phyloP scores from a whole-genome alignment of 345 rosid species.

The Citrus reticulata region DNA sequence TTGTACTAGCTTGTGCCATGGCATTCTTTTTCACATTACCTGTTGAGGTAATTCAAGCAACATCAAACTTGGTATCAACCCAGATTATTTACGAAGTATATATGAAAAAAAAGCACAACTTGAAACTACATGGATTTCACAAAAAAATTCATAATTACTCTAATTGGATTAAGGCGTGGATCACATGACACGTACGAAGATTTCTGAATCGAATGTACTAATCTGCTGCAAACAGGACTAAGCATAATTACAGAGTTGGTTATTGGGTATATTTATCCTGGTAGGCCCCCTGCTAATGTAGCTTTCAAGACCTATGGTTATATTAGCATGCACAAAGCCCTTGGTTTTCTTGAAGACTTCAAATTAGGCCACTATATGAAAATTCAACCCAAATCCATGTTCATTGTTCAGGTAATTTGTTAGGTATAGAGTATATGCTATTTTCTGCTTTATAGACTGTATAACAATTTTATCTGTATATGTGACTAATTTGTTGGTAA shows the following conservation, averaged over 20 bases:
- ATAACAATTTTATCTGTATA: no score
- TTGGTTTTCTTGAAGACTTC: constrained; percentile 47
- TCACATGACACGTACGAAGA: neutral
- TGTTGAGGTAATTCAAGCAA: constrained; percentile 46
- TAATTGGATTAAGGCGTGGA: neutral
- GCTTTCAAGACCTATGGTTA: constrained; percentile 48
- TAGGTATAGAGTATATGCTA: neutral
- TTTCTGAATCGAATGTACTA: neutral
- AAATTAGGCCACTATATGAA: constrained; percentile 60
- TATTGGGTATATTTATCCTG: constrained; percentile 51
- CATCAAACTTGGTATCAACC: constrained; percentile 41
- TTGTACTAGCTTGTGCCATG: constrained; percentile 29
- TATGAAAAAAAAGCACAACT: no score
- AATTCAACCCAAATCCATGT: constrained; percentile 56
- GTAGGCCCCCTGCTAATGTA: constrained; percentile 47
- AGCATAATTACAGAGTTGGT: constrained; percentile 44
- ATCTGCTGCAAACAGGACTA: constrained; percentile 39
- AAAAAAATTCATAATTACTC: neutral
- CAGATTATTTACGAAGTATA: neutral
- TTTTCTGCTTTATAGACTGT: neutral
- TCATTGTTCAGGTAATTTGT: constrained; percentile 39
- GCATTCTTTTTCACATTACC: constrained; percentile 50
- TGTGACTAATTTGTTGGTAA: neutral
- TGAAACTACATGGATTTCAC: no score
- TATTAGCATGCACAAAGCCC: constrained; percentile 38